Percentiles rank a stretch among this genome's conserved stretches.
These are phyloP conservation scores for Microbotryum lychnidis-dioicae DNA, from an alignment of 1,284 basidiomycete genomes.

Conservation along the genomic window DNA sequence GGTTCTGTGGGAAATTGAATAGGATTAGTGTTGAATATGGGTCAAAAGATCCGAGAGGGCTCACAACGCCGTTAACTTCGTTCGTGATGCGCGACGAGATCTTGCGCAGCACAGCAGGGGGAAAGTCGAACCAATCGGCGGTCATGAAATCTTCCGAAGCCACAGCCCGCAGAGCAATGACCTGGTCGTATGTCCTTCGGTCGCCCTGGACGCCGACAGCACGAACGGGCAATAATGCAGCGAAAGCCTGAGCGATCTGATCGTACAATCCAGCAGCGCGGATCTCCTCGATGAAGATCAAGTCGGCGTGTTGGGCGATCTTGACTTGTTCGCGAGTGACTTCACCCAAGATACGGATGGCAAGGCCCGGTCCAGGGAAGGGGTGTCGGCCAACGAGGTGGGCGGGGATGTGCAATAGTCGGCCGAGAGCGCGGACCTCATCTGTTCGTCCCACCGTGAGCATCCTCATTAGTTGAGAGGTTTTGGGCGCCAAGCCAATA, in stretches of 20 bases:
- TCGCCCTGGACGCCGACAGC: slow-evolving; percentile 99
- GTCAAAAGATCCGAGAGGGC: slow-evolving; percentile 17
- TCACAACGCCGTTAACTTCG: slow-evolving; percentile 57
- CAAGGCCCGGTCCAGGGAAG: slow-evolving; percentile 98
- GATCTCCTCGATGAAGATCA: slow-evolving; percentile 97
- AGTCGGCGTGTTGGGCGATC: slow-evolving; percentile 90
- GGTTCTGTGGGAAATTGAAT: slow-evolving; percentile 47
- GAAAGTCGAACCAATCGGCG: slow-evolving; percentile 91
- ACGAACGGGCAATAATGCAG: slow-evolving; percentile 89
- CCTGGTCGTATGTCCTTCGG: slow-evolving; percentile 87
- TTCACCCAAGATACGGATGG: slow-evolving; percentile 95
- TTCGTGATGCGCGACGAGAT: slow-evolving; percentile 98
- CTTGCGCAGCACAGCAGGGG: slow-evolving; percentile 76
- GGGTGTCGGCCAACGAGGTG: slow-evolving; percentile 94
- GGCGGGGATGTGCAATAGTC: slow-evolving; percentile 80
- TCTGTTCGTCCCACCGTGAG: slow-evolving; percentile 48
- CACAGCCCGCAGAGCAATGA: slow-evolving; percentile 82
- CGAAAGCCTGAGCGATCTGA: slow-evolving; percentile 93
- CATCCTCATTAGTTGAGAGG: not conserved
- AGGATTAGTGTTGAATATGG: not conserved
- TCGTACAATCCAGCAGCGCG: slow-evolving; percentile 84
- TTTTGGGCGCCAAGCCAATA: not conserved
- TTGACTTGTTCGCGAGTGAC: slow-evolving; percentile 87
- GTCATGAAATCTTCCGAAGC: slow-evolving; percentile 96
- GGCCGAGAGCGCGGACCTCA: slow-evolving; percentile 89